A percentile compares a stretch with the other conserved stretches of the same genome.
phyloP scores from a whole-genome alignment of 1,139 yeast genomes.

The Lodderomyces jiufengensis region DNA sequence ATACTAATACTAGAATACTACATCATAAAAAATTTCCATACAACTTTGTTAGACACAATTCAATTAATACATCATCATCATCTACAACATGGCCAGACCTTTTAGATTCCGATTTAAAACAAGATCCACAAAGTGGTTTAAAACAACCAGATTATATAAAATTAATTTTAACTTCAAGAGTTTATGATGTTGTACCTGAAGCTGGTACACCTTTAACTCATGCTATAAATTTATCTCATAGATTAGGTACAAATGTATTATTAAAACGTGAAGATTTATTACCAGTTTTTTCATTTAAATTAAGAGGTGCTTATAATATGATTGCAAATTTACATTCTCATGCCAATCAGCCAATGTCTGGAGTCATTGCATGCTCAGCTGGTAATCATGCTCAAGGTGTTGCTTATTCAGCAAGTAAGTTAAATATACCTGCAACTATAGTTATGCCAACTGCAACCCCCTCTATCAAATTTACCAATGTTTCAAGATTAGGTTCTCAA shows the following conservation, averaged over 20 bases:
- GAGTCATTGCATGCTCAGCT: constrained; percentile 97
- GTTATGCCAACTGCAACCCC: constrained; percentile 99
- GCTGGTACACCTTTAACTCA: constrained; percentile 78
- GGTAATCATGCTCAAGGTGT: constrained; percentile 99
- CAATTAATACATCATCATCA: constrained; percentile 1
- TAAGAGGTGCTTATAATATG: constrained; percentile 97
- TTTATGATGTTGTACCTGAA: constrained; percentile 81
- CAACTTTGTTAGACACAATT: not conserved
- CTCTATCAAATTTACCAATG: constrained; percentile 86
- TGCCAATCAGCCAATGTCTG: constrained; percentile 59
- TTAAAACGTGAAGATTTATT: constrained; percentile 88
- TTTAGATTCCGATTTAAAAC: constrained; percentile 46
- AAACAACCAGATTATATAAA: constrained; percentile 93
- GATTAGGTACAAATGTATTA: constrained; percentile 66
- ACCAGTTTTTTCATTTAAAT: constrained; percentile 93
- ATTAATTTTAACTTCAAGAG: constrained; percentile 84
- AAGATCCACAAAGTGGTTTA: constrained; percentile 22
- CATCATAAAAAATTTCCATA: not conserved
- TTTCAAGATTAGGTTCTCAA: constrained; percentile 86
- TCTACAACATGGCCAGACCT: constrained; percentile 44
- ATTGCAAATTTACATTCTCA: constrained; percentile 71
- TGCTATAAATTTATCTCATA: constrained; percentile 74
- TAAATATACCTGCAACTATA: constrained; percentile 89
- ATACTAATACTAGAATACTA: not conserved
- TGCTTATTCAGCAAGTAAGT: constrained; percentile 80